phyloP scores from a whole-genome alignment of 805 yeast genomes.

The Candida easanensis region DNA sequence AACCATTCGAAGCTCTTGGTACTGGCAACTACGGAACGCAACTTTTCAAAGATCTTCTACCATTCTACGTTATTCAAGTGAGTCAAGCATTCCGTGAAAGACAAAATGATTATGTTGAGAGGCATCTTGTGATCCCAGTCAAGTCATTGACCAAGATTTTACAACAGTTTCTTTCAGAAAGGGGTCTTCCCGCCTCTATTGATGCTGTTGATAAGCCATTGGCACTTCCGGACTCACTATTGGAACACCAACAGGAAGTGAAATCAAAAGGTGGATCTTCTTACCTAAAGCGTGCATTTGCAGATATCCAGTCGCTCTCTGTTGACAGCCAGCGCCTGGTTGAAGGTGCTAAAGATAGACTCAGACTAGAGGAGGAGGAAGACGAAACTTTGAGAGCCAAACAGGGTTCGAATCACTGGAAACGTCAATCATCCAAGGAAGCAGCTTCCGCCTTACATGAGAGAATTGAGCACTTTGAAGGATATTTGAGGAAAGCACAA shows the following conservation, averaged over 20 bases:
- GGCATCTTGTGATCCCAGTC: slow-evolving; percentile 47
- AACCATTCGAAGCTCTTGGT: slow-evolving; percentile 28
- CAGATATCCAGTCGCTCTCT: slow-evolving; percentile 45
- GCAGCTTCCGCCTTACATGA: slow-evolving; percentile 40
- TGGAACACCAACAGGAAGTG: slow-evolving; percentile 54
- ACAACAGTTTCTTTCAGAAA: slow-evolving; percentile 41
- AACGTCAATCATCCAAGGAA: slow-evolving; percentile 41
- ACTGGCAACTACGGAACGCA: slow-evolving; percentile 25
- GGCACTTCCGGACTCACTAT: slow-evolving; percentile 54
- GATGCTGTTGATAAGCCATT: slow-evolving; percentile 56
- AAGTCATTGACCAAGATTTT: slow-evolving; percentile 44
- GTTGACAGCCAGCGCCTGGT: slow-evolving; percentile 40
- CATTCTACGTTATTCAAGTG: slow-evolving; percentile 61
- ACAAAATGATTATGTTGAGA: slow-evolving; percentile 48
- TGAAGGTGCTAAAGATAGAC: slow-evolving; percentile 42
- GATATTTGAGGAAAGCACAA: slow-evolving; percentile 54
- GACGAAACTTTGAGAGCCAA: slow-evolving; percentile 49
- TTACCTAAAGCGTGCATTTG: slow-evolving; percentile 39
- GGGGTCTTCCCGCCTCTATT: slow-evolving; percentile 58
- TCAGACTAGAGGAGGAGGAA: slow-evolving; percentile 51
- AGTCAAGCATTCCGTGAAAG: slow-evolving; percentile 69
- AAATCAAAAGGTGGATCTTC: slow-evolving; percentile 49
- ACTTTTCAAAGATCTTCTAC: slow-evolving; percentile 62
- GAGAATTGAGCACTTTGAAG: slow-evolving; percentile 42
- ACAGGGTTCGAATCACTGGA: slow-evolving; percentile 58